A percentile compares a stretch with the other conserved stretches of the same genome.
These are phyloP conservation scores for Blastocystis sp. DNA, from an alignment of 352 stramenopile genomes.

Conservation along the genomic window DNA sequence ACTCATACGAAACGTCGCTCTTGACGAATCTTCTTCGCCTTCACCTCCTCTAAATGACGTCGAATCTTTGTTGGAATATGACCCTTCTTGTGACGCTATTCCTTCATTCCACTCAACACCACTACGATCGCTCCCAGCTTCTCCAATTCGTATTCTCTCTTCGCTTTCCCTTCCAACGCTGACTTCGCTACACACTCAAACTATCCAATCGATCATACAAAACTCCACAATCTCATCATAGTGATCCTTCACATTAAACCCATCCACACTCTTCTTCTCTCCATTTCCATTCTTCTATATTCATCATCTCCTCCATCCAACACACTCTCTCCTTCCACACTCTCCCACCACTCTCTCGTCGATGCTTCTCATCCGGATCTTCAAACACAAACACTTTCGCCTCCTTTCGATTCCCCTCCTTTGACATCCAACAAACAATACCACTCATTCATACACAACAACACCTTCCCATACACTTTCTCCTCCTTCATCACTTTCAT, in stretches of 20 bases:
- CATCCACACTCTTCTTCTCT: neutral
- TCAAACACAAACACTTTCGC: neutral
- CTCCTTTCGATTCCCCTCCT: neutral
- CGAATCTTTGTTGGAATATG: neutral
- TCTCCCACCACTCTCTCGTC: neutral
- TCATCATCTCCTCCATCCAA: neutral
- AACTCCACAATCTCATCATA: conserved; percentile 15
- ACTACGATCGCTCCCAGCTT: neutral
- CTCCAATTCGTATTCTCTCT: conserved; percentile 26
- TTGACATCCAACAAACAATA: neutral
- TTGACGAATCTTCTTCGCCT: neutral
- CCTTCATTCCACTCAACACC: too few species aligned
- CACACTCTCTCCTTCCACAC: neutral
- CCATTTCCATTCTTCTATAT: too few species aligned
- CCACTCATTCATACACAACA: neutral
- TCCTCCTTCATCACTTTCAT: neutral
- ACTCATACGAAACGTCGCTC: neutral
- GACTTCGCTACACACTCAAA: neutral
- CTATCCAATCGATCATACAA: neutral
- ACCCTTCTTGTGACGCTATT: neutral
- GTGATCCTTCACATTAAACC: conserved; percentile 30
- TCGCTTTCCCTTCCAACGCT: neutral
- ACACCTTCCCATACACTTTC: conserved; percentile 3
- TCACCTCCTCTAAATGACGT: neutral
- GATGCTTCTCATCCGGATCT: neutral